Percentiles rank a stretch among this genome's conserved stretches.
These are phyloP conservation scores for Candida alai DNA, from an alignment of 805 yeast species.

Conservation along the genomic window DNA sequence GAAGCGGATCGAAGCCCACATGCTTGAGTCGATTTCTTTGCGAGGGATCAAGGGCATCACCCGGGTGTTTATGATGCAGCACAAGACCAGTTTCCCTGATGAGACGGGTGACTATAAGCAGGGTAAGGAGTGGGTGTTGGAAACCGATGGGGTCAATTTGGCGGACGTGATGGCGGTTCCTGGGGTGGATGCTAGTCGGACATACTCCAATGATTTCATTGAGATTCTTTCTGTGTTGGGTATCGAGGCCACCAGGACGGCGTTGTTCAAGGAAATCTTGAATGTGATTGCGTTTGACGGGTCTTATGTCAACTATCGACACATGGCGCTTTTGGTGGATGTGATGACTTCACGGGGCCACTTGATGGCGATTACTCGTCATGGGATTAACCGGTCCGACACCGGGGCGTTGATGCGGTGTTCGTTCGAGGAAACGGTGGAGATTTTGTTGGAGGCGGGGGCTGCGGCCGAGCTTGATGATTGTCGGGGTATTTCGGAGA, in stretches of 20 bases:
- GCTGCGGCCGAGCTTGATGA: conserved; percentile 97
- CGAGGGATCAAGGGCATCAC: conserved; percentile 95
- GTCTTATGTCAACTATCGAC: conserved; percentile 98
- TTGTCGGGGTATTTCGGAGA: conserved; percentile 97
- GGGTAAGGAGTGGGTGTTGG: conserved; percentile 96
- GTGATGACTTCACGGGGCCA: conserved; percentile 99
- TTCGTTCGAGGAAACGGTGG: conserved; percentile 98
- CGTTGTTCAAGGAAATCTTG: conserved; percentile 88
- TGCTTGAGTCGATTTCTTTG: conserved; percentile 90
- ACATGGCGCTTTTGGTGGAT: conserved; percentile 95
- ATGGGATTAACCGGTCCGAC: conserved; percentile 97
- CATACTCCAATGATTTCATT: conserved; percentile 94
- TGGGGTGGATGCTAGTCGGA: conserved; percentile 88
- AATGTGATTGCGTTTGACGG: conserved; percentile 99
- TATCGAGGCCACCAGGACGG: conserved; percentile 96
- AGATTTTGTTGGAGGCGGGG: conserved; percentile 95
- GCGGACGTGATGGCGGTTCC: conserved; percentile 93
- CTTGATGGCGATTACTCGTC: conserved; percentile 98
- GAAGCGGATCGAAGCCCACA: conserved; percentile 91
- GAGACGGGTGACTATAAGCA: conserved; percentile 83
- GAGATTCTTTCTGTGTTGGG: conserved; percentile 94
- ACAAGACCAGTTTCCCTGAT: conserved; percentile 67
- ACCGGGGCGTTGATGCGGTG: conserved; percentile 99
- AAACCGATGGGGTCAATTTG: conserved; percentile 96
- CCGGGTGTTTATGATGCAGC: conserved; percentile 87